A percentile compares a stretch with the other conserved stretches of the same genome.
These are phyloP conservation scores for Mallotus japonicus DNA, from an alignment of 441 rosid genomes.

Conservation along the genomic window DNA sequence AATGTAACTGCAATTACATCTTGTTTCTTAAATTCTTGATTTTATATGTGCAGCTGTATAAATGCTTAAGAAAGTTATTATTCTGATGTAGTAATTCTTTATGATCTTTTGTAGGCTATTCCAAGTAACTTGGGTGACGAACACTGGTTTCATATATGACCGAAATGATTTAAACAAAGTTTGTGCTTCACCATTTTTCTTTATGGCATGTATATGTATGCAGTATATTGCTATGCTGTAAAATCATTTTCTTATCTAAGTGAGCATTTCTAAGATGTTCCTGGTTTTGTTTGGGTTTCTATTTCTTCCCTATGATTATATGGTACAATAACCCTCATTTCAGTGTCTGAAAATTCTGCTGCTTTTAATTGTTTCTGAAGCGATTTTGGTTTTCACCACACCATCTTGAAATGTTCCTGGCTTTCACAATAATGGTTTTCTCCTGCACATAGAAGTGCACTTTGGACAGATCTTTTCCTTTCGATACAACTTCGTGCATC, in stretches of 20 bases:
- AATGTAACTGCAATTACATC: not conserved
- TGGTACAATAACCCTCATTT: too few species aligned
- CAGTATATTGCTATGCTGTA: conserved; percentile 1
- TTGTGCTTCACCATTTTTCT: conserved; percentile 43
- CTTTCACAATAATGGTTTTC: not conserved
- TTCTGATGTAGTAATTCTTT: conserved; percentile 33
- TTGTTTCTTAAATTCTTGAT: conserved; percentile 2
- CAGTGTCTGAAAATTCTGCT: too few species aligned
- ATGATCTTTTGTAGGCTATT: conserved; percentile 75
- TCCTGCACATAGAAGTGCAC: not conserved
- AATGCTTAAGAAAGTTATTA: not conserved
- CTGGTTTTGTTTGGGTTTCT: not conserved
- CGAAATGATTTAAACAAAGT: conserved; percentile 69
- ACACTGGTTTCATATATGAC: conserved; percentile 83
- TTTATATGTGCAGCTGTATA: too few species aligned
- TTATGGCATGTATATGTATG: conserved; percentile 6
- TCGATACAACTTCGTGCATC: not conserved
- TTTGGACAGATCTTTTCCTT: conserved; percentile 3
- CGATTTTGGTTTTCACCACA: not conserved
- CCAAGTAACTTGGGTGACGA: conserved; percentile 91
- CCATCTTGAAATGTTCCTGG: not conserved
- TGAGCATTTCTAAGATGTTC: conserved; percentile 10
- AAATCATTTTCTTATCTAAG: not conserved
- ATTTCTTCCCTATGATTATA: not conserved
- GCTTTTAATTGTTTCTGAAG: not conserved